These are phyloP conservation scores for Erysimum cheiri DNA, from an alignment of 441 rosid genomes.

Conservation along the genomic window DNA sequence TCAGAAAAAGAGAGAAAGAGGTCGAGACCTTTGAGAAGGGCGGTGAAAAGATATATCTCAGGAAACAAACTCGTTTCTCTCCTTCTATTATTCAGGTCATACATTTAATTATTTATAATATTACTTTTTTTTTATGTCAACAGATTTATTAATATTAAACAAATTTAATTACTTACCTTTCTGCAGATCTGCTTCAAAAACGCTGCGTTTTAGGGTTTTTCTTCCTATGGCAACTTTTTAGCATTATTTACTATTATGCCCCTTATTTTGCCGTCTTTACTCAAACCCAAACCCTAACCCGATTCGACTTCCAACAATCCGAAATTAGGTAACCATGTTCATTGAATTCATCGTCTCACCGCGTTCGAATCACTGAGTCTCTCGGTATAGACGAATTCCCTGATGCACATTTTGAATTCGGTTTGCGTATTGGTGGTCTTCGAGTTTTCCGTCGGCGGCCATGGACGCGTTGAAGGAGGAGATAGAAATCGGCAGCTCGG, in stretches of 20 bases:
- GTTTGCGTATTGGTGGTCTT: constrained; percentile 47
- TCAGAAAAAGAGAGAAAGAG: constrained; percentile 29
- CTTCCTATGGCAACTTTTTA: background rate
- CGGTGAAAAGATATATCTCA: constrained; percentile 36
- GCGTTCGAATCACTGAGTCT: constrained; percentile 27
- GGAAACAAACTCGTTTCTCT: constrained; percentile 9
- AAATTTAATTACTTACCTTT: constrained; percentile 11
- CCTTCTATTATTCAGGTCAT: constrained; percentile 29
- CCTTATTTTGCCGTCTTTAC: constrained; percentile 27
- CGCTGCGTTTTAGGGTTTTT: constrained; percentile 11
- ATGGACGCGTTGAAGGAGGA: constrained; percentile 75
- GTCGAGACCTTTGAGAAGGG: constrained; percentile 39
- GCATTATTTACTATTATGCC: constrained; percentile 30
- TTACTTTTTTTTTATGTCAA: background rate
- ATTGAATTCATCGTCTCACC: constrained; percentile 12
- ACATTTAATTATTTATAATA: constrained; percentile 4
- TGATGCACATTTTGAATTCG: constrained; percentile 60
- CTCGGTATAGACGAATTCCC: constrained; percentile 29
- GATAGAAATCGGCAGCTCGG: constrained; percentile 68
- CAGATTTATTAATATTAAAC: background rate
- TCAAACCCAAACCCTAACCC: constrained; percentile 61
- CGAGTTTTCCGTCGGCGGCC: constrained; percentile 49
- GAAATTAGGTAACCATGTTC: constrained; percentile 26
- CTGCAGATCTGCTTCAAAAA: constrained; percentile 21
- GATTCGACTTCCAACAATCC: constrained; percentile 9